Percentiles rank a stretch among this genome's conserved stretches.
Conservation (phyloP, 176 grass and related monocot species). For the Guadua angustifolia region DNA sequence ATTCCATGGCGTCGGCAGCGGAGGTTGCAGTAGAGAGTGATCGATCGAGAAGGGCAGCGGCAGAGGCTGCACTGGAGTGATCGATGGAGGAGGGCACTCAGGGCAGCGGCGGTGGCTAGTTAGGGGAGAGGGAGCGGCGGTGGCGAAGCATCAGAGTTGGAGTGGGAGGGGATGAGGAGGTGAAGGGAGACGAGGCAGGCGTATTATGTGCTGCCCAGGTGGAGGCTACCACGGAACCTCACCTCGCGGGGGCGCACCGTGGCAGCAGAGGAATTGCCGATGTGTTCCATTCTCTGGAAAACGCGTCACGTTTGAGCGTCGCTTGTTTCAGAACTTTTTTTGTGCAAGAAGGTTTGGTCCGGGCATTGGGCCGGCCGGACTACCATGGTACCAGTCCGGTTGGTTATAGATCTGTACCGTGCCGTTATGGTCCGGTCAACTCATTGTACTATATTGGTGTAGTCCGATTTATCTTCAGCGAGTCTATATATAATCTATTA, state of each 20-base stretch:
- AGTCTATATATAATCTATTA: too few relatives aligned
- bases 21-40: not conserved
- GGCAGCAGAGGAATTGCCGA: too few relatives aligned
- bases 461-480: too few relatives aligned
- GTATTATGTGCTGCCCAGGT: slow-evolving; percentile 7
- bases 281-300: too few relatives aligned
- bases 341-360: too few relatives aligned
- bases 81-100: not conserved
- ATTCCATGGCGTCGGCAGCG: slow-evolving; percentile 35
- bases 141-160: not conserved
- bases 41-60: slow-evolving; percentile 22
- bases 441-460: too few relatives aligned
- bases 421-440: too few relatives aligned
- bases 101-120: not conserved
- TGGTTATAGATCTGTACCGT: too few relatives aligned
- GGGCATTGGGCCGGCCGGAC: too few relatives aligned
- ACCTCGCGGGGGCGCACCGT: not conserved
- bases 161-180: not conserved
- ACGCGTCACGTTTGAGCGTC: too few relatives aligned
- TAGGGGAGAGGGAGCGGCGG: not conserved
- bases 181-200: not conserved
- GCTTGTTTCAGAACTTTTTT: too few relatives aligned
- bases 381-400: too few relatives aligned
- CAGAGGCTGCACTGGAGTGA: not conserved
- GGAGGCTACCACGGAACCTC: slow-evolving; percentile 10